A percentile compares a stretch with the other conserved stretches of the same genome.
These are phyloP conservation scores for Venturiaceae sp. DNA, from an alignment of 2,329 filamentous ascomycete genomes.

Conservation along the genomic window DNA sequence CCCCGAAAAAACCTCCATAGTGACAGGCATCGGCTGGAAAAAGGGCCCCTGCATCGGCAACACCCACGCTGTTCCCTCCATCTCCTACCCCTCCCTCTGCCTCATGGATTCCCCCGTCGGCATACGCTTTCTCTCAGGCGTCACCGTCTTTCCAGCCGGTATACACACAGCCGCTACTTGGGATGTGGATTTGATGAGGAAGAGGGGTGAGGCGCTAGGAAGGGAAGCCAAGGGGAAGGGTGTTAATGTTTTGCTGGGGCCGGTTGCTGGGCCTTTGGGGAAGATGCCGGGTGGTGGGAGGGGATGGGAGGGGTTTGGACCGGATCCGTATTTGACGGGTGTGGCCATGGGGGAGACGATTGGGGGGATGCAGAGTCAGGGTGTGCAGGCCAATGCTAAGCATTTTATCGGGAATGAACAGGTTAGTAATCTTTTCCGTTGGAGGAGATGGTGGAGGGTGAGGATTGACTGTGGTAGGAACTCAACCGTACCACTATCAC, in stretches of 20 bases:
- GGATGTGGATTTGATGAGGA: conserved; percentile 23
- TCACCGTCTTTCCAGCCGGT: conserved; percentile 28
- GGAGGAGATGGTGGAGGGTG: too few relatives aligned
- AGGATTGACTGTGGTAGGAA: too few relatives aligned
- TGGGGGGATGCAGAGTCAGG: conserved; percentile 32
- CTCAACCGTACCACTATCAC: conserved; percentile 19
- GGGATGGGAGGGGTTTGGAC: conserved; percentile 40
- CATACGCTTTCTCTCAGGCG: conserved; percentile 25
- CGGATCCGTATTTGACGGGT: conserved; percentile 38
- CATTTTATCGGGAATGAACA: conserved; percentile 58
- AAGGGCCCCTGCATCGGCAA: conserved; percentile 25
- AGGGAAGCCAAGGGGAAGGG: conserved; percentile 32
- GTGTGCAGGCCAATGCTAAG: conserved; percentile 32
- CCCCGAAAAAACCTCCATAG: conserved; percentile 29
- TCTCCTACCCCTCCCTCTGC: conserved; percentile 27
- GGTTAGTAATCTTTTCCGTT: conserved; percentile 31
- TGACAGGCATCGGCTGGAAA: conserved; percentile 24
- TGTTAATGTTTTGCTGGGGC: conserved; percentile 31
- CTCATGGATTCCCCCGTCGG: conserved; percentile 30
- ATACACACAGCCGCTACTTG: conserved; percentile 29
- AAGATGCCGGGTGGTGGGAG: conserved; percentile 30
- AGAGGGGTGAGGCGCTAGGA: conserved; percentile 24
- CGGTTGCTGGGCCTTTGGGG: conserved; percentile 30
- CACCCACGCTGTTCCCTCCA: conserved; percentile 22
- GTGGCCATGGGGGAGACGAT: conserved; percentile 33